phyloP scores from a whole-genome alignment of 345 rosid species.

The Dimocarpus longan region DNA sequence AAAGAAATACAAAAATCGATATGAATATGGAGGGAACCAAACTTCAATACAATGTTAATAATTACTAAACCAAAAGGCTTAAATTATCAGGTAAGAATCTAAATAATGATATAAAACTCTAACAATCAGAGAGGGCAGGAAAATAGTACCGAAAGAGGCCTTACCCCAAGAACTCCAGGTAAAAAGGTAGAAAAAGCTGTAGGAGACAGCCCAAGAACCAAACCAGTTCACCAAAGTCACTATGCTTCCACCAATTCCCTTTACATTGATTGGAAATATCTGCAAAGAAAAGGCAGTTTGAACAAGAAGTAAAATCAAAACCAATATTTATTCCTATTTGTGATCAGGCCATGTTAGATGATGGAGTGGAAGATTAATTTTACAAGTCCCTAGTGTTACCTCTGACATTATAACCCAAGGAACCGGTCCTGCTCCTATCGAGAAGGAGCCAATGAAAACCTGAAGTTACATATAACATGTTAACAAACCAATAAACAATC shows the following conservation, averaged over 20 bases:
- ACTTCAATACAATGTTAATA: too few relatives aligned
- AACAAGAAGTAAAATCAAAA: not conserved
- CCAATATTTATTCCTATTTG: not conserved
- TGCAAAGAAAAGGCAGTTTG: conserved; percentile 7
- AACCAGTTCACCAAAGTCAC: conserved; percentile 41
- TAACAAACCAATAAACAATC: not conserved
- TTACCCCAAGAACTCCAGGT: conserved; percentile 47
- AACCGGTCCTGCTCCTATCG: conserved; percentile 32
- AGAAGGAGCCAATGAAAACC: conserved; percentile 25
- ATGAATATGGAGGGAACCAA: too few relatives aligned
- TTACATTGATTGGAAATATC: conserved; percentile 54
- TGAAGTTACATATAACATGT: conserved; percentile 9
- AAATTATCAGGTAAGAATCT: too few relatives aligned
- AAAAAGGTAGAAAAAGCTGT: conserved; percentile 45
- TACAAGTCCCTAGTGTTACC: conserved; percentile 13
- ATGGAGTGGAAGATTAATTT: too few relatives aligned
- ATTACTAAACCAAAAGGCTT: too few relatives aligned
- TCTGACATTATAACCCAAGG: conserved; percentile 44
- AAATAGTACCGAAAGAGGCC: not conserved
- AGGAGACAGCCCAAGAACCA: conserved; percentile 45
- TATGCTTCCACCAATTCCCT: conserved; percentile 54
- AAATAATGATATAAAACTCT: too few relatives aligned
- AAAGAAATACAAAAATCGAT: too few relatives aligned
- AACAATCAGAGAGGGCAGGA: too few relatives aligned
- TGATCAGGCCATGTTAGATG: not conserved